phyloP scores from a whole-genome alignment of 305 asterid genomes.

The Ilex paraguariensis region DNA sequence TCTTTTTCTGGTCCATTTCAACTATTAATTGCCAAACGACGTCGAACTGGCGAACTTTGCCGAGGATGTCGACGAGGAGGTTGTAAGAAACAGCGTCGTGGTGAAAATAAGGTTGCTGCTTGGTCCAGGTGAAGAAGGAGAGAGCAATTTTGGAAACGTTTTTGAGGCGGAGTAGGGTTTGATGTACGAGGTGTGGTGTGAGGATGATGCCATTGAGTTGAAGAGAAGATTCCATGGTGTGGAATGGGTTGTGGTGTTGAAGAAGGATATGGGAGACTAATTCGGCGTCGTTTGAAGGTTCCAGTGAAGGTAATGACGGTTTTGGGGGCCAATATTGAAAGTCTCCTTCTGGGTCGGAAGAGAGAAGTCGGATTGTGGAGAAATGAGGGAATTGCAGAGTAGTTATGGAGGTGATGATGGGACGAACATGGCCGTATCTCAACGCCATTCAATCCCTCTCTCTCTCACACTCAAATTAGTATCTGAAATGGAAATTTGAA shows the following conservation, averaged over 20 bases:
- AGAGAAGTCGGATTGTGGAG: background rate
- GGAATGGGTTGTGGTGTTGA: constrained; percentile 87
- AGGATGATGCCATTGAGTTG: constrained; percentile 64
- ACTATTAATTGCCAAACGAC: constrained; percentile 76
- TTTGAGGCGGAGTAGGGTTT: constrained; percentile 67
- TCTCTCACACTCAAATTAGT: too few species aligned
- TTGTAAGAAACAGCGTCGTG: constrained; percentile 59
- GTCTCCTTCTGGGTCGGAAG: background rate
- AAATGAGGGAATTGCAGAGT: background rate
- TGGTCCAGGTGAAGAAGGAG: constrained; percentile 56
- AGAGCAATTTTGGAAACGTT: constrained; percentile 76
- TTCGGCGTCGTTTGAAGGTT: constrained; percentile 65
- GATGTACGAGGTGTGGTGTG: constrained; percentile 53
- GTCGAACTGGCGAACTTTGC: constrained; percentile 80
- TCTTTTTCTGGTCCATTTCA: constrained; percentile 52
- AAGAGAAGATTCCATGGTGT: constrained; percentile 76
- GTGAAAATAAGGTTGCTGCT: constrained; percentile 28
- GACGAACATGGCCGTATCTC: background rate
- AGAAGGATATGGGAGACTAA: constrained; percentile 60
- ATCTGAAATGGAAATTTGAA: too few species aligned
- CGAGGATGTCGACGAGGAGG: constrained; percentile 53
- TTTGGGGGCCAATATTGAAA: constrained; percentile 3
- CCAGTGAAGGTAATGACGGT: constrained; percentile 51
- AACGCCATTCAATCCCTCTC: background rate
- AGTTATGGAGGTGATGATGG: background rate